Evolutionary conservation across 805 yeast genomes (phyloP), one percentile per base, ranked within the genome.

Genomic region (Sugiyamaella marilandica): DNA sequence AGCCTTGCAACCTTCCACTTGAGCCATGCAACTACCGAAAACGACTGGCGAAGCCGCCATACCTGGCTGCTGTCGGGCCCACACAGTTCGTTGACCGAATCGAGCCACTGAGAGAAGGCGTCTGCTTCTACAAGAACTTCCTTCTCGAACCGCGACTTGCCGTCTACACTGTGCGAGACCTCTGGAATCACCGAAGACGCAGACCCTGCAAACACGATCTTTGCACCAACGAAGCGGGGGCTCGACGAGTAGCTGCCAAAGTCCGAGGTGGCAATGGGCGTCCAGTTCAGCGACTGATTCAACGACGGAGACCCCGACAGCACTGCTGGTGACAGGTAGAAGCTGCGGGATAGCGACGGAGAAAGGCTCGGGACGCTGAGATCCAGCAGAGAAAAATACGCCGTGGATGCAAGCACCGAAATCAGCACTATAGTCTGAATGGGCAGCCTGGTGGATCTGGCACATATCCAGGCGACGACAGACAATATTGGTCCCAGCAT

Each of bases 401-500:
- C 85, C 50, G 87, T 71, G 2, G 96, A 84, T 1, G 95, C 94
- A 39, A 88, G 66, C 47, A 90, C 70, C 11, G 92, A 77, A 5
- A 89, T 79, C 52, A 81, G 63, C 45, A 89, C 81, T 50, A 91
- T 82, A 51, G 89, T 79, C 69, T 91, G 98, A 59, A 92, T 87
- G 14, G 99, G 99, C 64, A 83, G 79, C 55, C 80, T 79, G 11
- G 96, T 94, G 50, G 92, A 81, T 19, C 77, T 66, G 53, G 67
- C 71, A 24, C 53, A 34, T 14, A 45, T 34, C 49, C 53, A 45
- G 9, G 45, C 49, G 14, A 50, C 43, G 5, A 24, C 21, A n/a
- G 33, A 31, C 47, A 45, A 45, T 45, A 45, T 32, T 31, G 34
- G 21, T 24, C 32, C 47, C 14, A 45, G 37, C 47, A 45, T 45